Base-by-base conservation (phyloP, 164 flowering plant species). In the Umbilicus rupestris region DNA sequence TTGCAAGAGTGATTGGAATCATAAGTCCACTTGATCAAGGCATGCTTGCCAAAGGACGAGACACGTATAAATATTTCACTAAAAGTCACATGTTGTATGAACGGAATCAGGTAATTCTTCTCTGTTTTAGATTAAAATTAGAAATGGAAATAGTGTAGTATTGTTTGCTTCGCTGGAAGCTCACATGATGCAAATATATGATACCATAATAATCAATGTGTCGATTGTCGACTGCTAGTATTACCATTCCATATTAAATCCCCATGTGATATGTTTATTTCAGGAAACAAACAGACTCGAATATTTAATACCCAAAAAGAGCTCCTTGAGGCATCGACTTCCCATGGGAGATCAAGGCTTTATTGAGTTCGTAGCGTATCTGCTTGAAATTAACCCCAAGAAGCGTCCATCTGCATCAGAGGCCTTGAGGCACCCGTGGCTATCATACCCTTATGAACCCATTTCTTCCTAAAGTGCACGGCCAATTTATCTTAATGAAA, bases 291-390 rank as follows among this genome's bases (percentile, higher is more conserved):
- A 78, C 77, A 85, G 90, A 75, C 67, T 95, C 69, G 99, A 95
- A 72, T 89, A 88, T 78, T 72, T 95, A 78, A 89, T 95, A 55
- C 97, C 97, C 0, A 94, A 94, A 73, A 91, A 89, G 86, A 78
- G 96, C 57, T 94, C 97, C 37, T 72, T 94, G 30, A 82, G 94
- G 73, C 99, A 89, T 69, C 82, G 99, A 16, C 72, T 89, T 66
- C 97, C 97, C 12, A 89, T 89, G 97, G 99, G 97, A 15, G 97
- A 91, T 68, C 92, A 88, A 77, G 99, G 96, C 20, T 92, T 95
- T 77, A 81, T 89, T 39, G 96, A 91, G 69, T 94, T 94, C 75
- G 96, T 94, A 68, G 79, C 76, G 41, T 86, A 88, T 78, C 79
- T 91, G 70, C 96, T 94, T 39, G 96, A 94, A 77, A 62, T 89